These are phyloP conservation scores for Cyberlindnera mycetangii DNA, from an alignment of 805 yeast genomes.

Conservation along the genomic window DNA sequence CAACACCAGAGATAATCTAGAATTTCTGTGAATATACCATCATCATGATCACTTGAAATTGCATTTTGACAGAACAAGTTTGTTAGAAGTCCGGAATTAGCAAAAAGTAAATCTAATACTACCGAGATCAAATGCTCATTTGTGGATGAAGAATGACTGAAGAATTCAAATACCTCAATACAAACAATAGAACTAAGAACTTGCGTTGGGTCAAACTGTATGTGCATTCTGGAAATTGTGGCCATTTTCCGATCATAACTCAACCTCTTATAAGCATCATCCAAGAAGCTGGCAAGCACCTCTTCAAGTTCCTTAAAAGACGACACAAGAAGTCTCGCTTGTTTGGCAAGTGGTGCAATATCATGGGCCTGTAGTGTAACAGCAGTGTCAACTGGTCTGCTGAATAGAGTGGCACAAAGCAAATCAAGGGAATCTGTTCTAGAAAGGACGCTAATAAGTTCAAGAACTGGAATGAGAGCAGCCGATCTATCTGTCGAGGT, in stretches of 20 bases:
- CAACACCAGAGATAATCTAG: constrained; percentile 12
- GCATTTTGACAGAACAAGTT: constrained; percentile 1
- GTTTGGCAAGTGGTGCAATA: background rate
- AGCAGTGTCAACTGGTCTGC: background rate
- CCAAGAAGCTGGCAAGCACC: background rate
- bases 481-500: background rate
- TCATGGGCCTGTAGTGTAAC: background rate
- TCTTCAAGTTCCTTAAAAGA: background rate
- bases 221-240: background rate
- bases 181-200: constrained; percentile 4
- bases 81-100: constrained; percentile 8
- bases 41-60: background rate
- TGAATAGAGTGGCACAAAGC: constrained; percentile 4
- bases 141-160: constrained; percentile 1
- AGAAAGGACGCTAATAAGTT: constrained; percentile 5
- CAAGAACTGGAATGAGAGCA: constrained; percentile 2
- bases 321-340: background rate
- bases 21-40: background rate
- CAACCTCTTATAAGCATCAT: background rate
- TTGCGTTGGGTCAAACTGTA: constrained; percentile 2
- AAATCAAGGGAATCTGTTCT: constrained; percentile 3
- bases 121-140: constrained; percentile 5
- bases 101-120: constrained; percentile 5
- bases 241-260: background rate
- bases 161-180: constrained; percentile 9